phyloP scores from a whole-genome alignment of 2,329 filamentous ascomycete genomes.

The Venturia effusa region DNA sequence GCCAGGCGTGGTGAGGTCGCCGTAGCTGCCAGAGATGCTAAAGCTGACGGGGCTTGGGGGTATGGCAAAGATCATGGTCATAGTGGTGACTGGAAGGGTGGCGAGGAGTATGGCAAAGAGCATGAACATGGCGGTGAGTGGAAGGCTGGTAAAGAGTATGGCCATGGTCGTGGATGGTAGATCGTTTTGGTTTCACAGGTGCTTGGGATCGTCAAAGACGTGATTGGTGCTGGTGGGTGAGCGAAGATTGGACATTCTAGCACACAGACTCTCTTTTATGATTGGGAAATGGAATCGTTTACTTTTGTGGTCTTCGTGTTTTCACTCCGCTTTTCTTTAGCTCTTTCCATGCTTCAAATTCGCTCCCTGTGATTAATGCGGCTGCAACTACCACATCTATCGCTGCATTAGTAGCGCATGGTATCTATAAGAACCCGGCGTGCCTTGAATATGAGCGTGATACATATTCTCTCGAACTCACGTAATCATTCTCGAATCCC shows the following conservation, averaged over 20 bases:
- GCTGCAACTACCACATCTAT: too few relatives aligned
- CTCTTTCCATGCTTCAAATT: too few relatives aligned
- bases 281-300: too few relatives aligned
- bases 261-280: too few relatives aligned
- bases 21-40: neutral
- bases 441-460: too few relatives aligned
- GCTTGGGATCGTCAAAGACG: neutral
- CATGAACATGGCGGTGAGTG: neutral
- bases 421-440: too few relatives aligned
- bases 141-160: neutral
- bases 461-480: too few relatives aligned
- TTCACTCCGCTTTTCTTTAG: too few relatives aligned
- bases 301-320: too few relatives aligned
- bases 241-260: neutral
- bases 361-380: too few relatives aligned
- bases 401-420: too few relatives aligned
- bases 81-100: neutral
- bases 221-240: neutral
- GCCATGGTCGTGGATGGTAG: neutral
- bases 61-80: neutral
- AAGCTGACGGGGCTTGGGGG: neutral
- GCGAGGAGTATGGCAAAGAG: neutral
- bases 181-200: neutral
- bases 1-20: neutral
- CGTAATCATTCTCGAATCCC: too few relatives aligned